phyloP scores from a whole-genome alignment of 192 early-diverging fungal genomes.

The Oehlia diaphana region DNA sequence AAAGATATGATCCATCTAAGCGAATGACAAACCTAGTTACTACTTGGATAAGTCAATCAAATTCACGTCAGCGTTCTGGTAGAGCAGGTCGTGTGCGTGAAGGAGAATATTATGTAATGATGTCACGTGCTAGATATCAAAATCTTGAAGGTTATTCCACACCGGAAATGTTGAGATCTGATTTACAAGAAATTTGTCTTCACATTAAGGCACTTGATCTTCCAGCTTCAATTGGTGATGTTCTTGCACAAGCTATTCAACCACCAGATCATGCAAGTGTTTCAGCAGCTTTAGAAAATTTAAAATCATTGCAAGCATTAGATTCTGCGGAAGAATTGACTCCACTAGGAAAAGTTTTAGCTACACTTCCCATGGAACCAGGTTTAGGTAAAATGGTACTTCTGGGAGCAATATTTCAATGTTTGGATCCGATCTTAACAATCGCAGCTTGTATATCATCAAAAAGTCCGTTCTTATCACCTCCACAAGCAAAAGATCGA shows the following conservation, averaged over 20 bases:
- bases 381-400: slow-evolving; percentile 70
- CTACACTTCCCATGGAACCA: slow-evolving; percentile 64
- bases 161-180: slow-evolving; percentile 57
- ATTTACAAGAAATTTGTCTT: slow-evolving; percentile 52
- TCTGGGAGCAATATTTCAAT: slow-evolving; percentile 58
- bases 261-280: slow-evolving; percentile 46
- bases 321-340: slow-evolving; percentile 57
- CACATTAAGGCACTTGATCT: slow-evolving; percentile 51
- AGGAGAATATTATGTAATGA: slow-evolving; percentile 57
- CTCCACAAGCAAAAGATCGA: slow-evolving; percentile 36
- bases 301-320: slow-evolving; percentile 43
- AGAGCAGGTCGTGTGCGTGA: slow-evolving; percentile 61
- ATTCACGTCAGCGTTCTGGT: slow-evolving; percentile 56
- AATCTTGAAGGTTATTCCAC: slow-evolving; percentile 52
- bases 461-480: slow-evolving; percentile 43
- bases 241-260: slow-evolving; percentile 45
- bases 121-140: slow-evolving; percentile 41
- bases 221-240: slow-evolving; percentile 36
- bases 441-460: slow-evolving; percentile 56
- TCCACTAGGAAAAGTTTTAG: slow-evolving; percentile 60
- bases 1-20: slow-evolving; percentile 45
- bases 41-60: slow-evolving; percentile 58
- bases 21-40: slow-evolving; percentile 43
- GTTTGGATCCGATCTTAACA: slow-evolving; percentile 69
- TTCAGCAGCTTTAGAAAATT: slow-evolving; percentile 36